Conservation (phyloP, 2,329 filamentous ascomycete genomes). For the Fusarium albidum region DNA sequence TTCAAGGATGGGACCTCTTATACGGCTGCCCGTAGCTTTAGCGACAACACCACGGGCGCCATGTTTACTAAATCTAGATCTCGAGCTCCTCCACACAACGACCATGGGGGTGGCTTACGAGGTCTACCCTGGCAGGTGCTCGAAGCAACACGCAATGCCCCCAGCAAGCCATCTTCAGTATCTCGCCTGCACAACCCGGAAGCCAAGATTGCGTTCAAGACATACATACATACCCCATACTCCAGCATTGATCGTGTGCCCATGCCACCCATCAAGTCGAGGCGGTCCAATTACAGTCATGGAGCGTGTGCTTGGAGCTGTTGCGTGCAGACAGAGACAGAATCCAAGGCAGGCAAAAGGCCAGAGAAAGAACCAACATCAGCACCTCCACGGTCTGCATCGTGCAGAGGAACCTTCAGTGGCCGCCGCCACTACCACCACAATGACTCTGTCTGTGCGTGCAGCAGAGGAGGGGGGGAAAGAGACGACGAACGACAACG, state of each 20-base stretch:
- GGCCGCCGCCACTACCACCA: constrained; percentile 13
- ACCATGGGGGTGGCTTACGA: constrained; percentile 2
- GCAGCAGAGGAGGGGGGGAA: constrained; percentile 2
- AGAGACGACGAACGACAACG: constrained; percentile 4
- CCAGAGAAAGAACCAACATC: constrained; percentile 22
- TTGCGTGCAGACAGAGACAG: constrained; percentile 21
- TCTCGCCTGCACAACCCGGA: constrained; percentile 1
- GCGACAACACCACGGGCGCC: not conserved
- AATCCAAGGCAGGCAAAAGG: constrained; percentile 29
- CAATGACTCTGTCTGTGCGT: constrained; percentile 13
- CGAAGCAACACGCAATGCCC: constrained; percentile 13
- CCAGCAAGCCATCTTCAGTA: constrained; percentile 1
- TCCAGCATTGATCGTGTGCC: constrained; percentile 19
- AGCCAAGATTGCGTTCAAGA: not conserved
- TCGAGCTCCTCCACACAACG: constrained; percentile 10
- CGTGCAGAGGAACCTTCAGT: constrained; percentile 13
- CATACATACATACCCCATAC: not conserved
- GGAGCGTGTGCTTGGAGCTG: constrained; percentile 14
- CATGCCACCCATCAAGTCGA: constrained; percentile 8
- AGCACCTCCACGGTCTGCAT: constrained; percentile 7
- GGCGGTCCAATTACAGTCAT: constrained; percentile 27
- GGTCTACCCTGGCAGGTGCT: not conserved
- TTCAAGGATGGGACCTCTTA: constrained; percentile 3
- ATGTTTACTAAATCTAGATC: constrained; percentile 1
- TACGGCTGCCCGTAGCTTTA: not conserved